Conservation (phyloP, 1,284 basidiomycete genomes). For the Puccinia horiana region DNA sequence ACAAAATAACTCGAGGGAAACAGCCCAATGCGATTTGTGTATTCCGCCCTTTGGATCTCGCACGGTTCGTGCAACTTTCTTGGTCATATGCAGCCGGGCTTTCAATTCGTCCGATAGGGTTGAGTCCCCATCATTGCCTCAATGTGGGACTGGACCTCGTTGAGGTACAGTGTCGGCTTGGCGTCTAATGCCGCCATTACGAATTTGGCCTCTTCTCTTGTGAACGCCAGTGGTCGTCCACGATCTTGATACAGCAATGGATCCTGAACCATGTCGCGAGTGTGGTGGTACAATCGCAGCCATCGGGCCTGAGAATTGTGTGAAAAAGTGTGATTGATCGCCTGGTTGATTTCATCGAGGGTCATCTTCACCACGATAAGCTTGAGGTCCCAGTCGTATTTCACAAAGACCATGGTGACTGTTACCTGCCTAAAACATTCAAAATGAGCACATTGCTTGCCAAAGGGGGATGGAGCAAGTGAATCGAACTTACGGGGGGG, state of each 20-base stretch:
- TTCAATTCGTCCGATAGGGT: not conserved
- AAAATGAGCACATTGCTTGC: too few species aligned
- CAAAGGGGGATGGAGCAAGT: too few species aligned
- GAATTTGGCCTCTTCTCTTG: not conserved
- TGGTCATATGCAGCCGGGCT: not conserved
- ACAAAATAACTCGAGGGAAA: not conserved
- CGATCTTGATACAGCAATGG: not conserved
- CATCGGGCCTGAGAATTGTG: not conserved
- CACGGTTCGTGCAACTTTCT: not conserved
- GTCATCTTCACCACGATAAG: not conserved
- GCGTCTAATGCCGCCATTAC: not conserved
- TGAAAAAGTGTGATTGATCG: not conserved
- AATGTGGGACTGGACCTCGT: not conserved
- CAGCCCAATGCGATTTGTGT: not conserved
- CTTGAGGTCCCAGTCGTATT: not conserved
- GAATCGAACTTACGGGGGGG: too few species aligned
- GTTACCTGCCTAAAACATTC: too few species aligned
- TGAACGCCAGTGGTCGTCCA: not conserved
- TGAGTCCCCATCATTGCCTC: not conserved
- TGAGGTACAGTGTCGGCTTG: not conserved
- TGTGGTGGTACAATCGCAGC: not conserved
- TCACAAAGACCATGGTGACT: not conserved
- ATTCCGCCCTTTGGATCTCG: not conserved
- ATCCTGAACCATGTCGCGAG: not conserved
- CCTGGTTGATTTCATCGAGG: not conserved